Conservation (phyloP, 768 basidiomycete species). For the Cyathus striatus region DNA sequence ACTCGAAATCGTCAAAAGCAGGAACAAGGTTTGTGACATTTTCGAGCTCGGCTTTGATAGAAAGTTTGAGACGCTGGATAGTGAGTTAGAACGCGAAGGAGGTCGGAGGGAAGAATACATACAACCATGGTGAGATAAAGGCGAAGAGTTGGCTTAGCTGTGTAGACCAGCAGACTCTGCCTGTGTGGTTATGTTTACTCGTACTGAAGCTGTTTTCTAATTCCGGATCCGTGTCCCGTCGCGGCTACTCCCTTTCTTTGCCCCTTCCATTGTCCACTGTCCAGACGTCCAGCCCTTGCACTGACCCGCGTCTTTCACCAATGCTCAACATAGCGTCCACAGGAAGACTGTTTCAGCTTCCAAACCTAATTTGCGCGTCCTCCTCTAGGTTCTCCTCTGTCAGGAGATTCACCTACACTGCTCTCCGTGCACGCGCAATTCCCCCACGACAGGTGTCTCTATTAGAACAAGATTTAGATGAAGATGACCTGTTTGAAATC, state of each 20-base stretch:
- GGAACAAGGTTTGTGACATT: constrained; percentile 70
- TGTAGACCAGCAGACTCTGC: background rate
- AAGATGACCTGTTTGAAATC: constrained; percentile 37
- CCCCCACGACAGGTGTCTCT: constrained; percentile 28
- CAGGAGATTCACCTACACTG: constrained; percentile 18
- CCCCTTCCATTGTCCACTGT: too few relatives aligned
- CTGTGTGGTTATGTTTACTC: too few relatives aligned
- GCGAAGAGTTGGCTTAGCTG: background rate
- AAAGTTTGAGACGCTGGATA: constrained; percentile 53
- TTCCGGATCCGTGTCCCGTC: too few relatives aligned
- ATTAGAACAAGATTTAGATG: constrained; percentile 32
- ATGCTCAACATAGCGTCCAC: background rate
- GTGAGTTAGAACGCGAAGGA: constrained; percentile 7
- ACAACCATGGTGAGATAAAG: constrained; percentile 41
- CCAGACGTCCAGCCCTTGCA: too few relatives aligned
- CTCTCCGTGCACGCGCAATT: constrained; percentile 18
- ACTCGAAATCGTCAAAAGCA: constrained; percentile 66
- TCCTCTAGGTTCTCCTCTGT: constrained; percentile 4
- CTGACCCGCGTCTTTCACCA: too few relatives aligned
- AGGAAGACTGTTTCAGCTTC: background rate
- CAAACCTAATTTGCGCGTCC: constrained; percentile 1
- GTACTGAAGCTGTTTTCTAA: too few relatives aligned
- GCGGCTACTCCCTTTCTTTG: too few relatives aligned
- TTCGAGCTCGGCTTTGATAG: constrained; percentile 77
- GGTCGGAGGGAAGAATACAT: constrained; percentile 16